Percentiles rank a stretch among this genome's conserved stretches.
Conservation (phyloP, 73 alveolate species). For the Paramecium octaurelia region DNA sequence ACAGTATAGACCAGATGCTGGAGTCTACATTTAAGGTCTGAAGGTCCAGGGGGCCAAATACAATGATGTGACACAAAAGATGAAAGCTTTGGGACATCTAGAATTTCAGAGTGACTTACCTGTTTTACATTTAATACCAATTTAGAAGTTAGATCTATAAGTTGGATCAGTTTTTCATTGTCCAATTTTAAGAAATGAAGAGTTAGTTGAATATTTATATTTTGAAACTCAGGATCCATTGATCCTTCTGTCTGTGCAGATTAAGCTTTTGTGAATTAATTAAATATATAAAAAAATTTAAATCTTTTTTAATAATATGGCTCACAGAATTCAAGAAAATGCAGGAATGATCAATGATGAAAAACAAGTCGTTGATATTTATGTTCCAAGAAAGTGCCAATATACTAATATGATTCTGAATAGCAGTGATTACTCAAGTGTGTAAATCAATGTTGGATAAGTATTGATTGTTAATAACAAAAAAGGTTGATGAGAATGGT, state of each 20-base stretch:
- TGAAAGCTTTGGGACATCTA: not conserved
- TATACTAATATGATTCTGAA: constrained; percentile 35
- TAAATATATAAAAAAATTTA: constrained; percentile 7
- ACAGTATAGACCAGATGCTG: not conserved
- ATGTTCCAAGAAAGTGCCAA: constrained; percentile 41
- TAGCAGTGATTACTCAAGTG: constrained; percentile 16
- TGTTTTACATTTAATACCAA: not conserved
- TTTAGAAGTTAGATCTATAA: not conserved
- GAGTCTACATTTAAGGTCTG: not conserved
- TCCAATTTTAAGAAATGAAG: not conserved
- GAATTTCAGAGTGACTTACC: constrained; percentile 4
- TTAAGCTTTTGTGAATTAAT: not conserved
- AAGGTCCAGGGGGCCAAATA: not conserved
- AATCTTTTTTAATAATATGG: constrained; percentile 41
- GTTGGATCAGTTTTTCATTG: not conserved
- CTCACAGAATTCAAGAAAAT: constrained; percentile 17
- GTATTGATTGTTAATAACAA: not conserved
- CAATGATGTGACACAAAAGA: not conserved
- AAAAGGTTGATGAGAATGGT: constrained; percentile 32
- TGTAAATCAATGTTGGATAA: constrained; percentile 29
- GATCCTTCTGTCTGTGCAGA: not conserved
- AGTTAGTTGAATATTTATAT: not conserved
- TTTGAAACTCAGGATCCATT: not conserved
- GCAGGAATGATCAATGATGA: constrained; percentile 55
- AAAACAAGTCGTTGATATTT: constrained; percentile 23